Percentiles rank a stretch among this genome's conserved stretches.
These are phyloP conservation scores for Neoboletus subvelutipes DNA, from an alignment of 768 basidiomycete species.

Conservation along the genomic window DNA sequence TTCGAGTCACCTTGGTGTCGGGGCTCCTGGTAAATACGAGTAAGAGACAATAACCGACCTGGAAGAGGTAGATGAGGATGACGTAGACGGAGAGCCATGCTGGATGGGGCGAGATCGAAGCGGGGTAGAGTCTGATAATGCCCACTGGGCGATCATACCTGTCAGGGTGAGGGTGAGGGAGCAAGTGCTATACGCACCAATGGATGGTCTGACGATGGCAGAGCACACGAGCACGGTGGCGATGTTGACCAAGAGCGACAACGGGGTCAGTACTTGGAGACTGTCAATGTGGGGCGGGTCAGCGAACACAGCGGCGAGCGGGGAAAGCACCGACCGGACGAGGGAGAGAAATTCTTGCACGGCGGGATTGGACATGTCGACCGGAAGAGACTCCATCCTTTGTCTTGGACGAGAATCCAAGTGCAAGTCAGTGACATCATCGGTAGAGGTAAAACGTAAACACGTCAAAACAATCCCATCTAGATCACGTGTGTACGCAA, in stretches of 20 bases:
- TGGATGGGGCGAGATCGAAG: conserved; percentile 69
- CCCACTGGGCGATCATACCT: conserved; percentile 35
- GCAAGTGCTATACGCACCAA: conserved; percentile 37
- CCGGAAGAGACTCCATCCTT: conserved; percentile 60
- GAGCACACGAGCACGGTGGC: conserved; percentile 70
- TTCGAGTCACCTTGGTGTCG: conserved; percentile 67
- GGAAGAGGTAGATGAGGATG: conserved; percentile 56
- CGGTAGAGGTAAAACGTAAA: not conserved
- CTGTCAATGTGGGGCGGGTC: conserved; percentile 34
- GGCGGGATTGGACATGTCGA: conserved; percentile 60
- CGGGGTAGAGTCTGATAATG: conserved; percentile 55
- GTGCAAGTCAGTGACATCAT: conserved; percentile 24
- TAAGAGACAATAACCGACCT: conserved; percentile 82
- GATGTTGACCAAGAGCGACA: conserved; percentile 80
- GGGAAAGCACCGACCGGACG: conserved; percentile 41
- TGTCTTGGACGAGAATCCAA: no score
- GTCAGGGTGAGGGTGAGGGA: not conserved
- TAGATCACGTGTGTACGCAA: not conserved
- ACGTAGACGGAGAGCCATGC: conserved; percentile 60
- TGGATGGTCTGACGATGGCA: conserved; percentile 61
- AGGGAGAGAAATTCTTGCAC: conserved; percentile 68
- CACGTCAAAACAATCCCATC: conserved; percentile 3
- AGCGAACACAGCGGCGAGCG: not conserved
- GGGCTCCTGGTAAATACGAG: conserved; percentile 68
- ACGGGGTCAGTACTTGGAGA: conserved; percentile 84